These are phyloP conservation scores for Alternaria alternata DNA, from an alignment of 2,329 filamentous ascomycete genomes.

Conservation along the genomic window DNA sequence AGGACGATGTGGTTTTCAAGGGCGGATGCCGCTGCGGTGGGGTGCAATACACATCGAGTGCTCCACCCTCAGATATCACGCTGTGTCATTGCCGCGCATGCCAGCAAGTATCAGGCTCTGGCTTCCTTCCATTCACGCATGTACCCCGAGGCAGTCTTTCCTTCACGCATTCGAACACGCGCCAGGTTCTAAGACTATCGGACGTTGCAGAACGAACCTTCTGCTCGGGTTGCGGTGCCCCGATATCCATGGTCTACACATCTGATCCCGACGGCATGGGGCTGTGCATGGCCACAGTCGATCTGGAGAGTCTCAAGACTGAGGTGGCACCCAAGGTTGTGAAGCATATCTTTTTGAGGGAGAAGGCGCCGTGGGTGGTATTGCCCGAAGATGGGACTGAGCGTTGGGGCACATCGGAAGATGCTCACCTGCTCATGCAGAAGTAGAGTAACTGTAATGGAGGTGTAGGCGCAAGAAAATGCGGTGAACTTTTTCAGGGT, in stretches of 20 bases:
- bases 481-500: constrained; percentile 1
- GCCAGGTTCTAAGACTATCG: constrained; percentile 49
- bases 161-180: constrained; percentile 41
- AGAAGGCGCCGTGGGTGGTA: constrained; percentile 47
- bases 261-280: constrained; percentile 41
- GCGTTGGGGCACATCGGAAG: constrained; percentile 30
- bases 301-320: constrained; percentile 50
- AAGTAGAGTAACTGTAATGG: background rate
- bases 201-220: constrained; percentile 54
- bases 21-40: constrained; percentile 57
- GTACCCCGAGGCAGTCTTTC: constrained; percentile 49
- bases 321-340: constrained; percentile 35
- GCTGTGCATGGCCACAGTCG: constrained; percentile 54
- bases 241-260: constrained; percentile 55
- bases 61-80: constrained; percentile 47
- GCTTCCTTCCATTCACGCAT: constrained; percentile 55
- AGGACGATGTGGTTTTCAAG: constrained; percentile 37
- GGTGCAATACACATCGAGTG: constrained; percentile 53
- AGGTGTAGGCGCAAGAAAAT: constrained; percentile 3
- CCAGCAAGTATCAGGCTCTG: constrained; percentile 57
- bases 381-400: constrained; percentile 42
- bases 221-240: constrained; percentile 58
- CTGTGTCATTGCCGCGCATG: constrained; percentile 61
- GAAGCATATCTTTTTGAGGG: constrained; percentile 57
- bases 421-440: constrained; percentile 23